Base-by-base conservation (phyloP, 169 alveolate species). In the Babesia ovis region DNA sequence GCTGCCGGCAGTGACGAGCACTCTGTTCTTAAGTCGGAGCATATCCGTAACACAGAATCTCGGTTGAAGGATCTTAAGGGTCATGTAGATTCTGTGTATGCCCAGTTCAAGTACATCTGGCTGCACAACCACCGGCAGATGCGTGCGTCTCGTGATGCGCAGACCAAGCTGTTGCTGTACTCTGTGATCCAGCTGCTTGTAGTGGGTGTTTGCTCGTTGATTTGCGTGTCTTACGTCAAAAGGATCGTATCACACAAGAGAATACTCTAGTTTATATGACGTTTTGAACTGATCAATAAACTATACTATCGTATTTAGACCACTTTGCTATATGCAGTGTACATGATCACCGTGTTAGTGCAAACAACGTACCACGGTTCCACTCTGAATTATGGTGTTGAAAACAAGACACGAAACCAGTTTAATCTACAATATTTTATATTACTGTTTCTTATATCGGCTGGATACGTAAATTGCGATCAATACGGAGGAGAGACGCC, bases 41-140 rank as follows among this genome's bases (percentile, higher is more conserved):
- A 72, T 67, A 66, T 81, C 31, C 57, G 67, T 53, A 64, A 64
- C 75, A 81, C 89, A 22, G 32, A 35, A 35, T 61, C 70, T 14
- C 68, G 85, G 41, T 41, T 81, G n/a, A 50, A 37, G 0, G 43
- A 45, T 42, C 69, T 81, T 20, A 77, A 81, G 80, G 57, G 34
- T 20, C 35, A 72, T 74, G 72, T 81, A 18, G 89, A 81, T 57
- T 57, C 74, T 50, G 58, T 81, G 4, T 81, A 81, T 77, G 69
- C 85, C 16, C 89, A 81, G 81, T 81, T 62, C 68, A 46, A 69
- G 54, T 81, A 66, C 85, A 41, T 81, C 27, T 81, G 89, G 89
- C 58, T 67, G 60, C 89, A 64, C 60, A 72, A 72, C 61, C 82
- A 72, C 67, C 50, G 85, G 14, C 85, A 72, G 58, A 72, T 81